Base-by-base conservation (phyloP, 2,329 filamentous ascomycete species). In the Epichloe coenophiala region DNA sequence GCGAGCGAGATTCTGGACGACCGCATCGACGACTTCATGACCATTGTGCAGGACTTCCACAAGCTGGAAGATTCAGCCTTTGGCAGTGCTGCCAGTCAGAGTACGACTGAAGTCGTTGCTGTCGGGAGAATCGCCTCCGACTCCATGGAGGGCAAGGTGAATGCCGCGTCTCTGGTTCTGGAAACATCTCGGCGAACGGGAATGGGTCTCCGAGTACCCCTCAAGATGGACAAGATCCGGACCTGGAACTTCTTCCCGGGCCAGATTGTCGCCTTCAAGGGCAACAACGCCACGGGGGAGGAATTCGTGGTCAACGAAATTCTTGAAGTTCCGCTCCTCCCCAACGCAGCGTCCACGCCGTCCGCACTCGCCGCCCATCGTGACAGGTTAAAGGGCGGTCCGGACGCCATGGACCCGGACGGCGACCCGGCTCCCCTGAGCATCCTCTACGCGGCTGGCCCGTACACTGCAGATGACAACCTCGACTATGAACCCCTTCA, bases 1-100 rank as follows among this genome's bases (percentile, higher is more conserved):
- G 83, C 88, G 0, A 95, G 91, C 4, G 90, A 95, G 65, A 87
- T 95, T 44, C 76, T 97, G 7, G 93, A 98, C 67, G 91, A 97
- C 67, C 78, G 89, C 59, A 96, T 98, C 70, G 89, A 97, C 59
- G 88, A 90, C 55, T 95, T 96, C 60, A 76, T 81, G 53, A 70
- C 73, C n/a, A 66, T 89, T 2, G 74, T 95, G 5, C 82, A 87
- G 67, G 78, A 84, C 51, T 74, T 89, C 56, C 80, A 95, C 65
- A 73, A 78, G 13, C 72, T 95, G 5, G 86, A 93, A 19, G 84
- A 93, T 53, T 77, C 79, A 17, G 84, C 80, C 0, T 94, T 98
- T 64, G 90, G 90, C 45, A 95, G 87, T 63, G 88, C 93, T 12
- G 86, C 88, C 21, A 81, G 78, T 49, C 86, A 94, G 65, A 87